phyloP scores from a whole-genome alignment of 2,329 filamentous ascomycete species.

The Alternaria gansuensis region DNA sequence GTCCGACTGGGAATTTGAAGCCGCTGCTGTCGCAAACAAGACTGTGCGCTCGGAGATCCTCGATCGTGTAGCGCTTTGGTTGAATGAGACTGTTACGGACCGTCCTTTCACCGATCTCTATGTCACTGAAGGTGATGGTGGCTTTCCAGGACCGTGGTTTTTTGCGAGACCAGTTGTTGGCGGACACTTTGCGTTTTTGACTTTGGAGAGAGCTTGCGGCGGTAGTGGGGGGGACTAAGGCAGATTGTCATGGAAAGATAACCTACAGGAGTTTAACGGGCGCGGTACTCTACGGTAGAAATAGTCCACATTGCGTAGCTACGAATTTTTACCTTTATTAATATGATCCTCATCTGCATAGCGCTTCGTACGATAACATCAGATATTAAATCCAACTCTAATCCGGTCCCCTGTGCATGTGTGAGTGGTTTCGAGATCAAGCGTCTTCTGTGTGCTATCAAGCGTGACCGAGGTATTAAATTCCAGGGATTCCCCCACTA shows the following conservation, averaged over 20 bases:
- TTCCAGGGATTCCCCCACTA: neutral
- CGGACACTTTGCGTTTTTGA: conserved; percentile 84
- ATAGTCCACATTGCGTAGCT: neutral
- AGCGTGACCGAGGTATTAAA: neutral
- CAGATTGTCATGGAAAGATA: neutral
- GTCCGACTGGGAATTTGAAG: conserved; percentile 91
- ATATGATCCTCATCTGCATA: too few species aligned
- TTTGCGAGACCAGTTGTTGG: conserved; percentile 85
- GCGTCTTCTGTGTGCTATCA: neutral
- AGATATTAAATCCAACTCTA: neutral
- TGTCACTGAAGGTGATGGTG: conserved; percentile 78
- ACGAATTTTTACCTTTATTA: neutral
- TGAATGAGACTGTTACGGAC: conserved; percentile 82
- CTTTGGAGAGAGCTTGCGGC: conserved; percentile 80
- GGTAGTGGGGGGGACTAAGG: conserved; percentile 53
- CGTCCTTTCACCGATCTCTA: conserved; percentile 83
- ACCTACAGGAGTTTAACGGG: neutral
- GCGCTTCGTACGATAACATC: neutral
- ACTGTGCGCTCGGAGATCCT: conserved; percentile 75
- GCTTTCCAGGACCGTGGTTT: conserved; percentile 77
- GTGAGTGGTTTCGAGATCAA: neutral
- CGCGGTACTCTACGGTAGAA: neutral
- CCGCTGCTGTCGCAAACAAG: conserved; percentile 77
- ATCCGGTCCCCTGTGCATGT: neutral
- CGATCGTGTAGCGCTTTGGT: conserved; percentile 77